A percentile compares a stretch with the other conserved stretches of the same genome.
Conservation (phyloP, 129 eudicot species). For the Heracleum sosnowskyi region DNA sequence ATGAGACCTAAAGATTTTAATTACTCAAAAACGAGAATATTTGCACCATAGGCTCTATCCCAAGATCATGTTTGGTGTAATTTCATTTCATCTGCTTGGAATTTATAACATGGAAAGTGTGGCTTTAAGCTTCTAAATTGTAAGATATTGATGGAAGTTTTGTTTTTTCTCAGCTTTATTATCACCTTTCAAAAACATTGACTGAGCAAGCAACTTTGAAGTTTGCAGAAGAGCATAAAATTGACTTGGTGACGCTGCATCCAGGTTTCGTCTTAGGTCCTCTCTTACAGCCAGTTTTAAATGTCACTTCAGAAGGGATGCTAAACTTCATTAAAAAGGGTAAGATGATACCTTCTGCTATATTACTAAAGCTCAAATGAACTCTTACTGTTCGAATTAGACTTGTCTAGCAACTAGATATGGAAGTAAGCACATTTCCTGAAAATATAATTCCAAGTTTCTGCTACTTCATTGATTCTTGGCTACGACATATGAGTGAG, state of each 20-base stretch:
- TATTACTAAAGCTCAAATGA: neutral
- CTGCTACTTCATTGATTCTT: neutral
- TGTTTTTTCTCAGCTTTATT: slow-evolving; percentile 29
- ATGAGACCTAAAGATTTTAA: neutral
- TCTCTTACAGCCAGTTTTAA: slow-evolving; percentile 41
- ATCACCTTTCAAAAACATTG: slow-evolving; percentile 41
- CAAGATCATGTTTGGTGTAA: neutral
- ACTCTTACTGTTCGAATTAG: neutral
- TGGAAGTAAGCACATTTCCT: neutral
- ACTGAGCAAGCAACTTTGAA: slow-evolving; percentile 50
- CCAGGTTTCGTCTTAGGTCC: slow-evolving; percentile 55
- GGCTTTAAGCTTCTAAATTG: neutral
- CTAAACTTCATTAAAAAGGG: slow-evolving; percentile 18
- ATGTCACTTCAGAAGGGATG: slow-evolving; percentile 23
- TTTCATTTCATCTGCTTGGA: neutral
- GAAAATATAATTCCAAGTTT: neutral
- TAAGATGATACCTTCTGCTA: neutral
- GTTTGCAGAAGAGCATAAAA: slow-evolving; percentile 35
- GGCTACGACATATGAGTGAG: neutral
- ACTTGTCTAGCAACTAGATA: too few relatives aligned
- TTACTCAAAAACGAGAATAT: neutral
- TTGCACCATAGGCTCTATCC: neutral
- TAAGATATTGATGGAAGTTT: neutral
- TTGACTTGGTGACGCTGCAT: slow-evolving; percentile 40
- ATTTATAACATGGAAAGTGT: neutral